These are phyloP conservation scores for Gastrolobium villosum DNA, from an alignment of 306 rosid genomes.

Conservation along the genomic window DNA sequence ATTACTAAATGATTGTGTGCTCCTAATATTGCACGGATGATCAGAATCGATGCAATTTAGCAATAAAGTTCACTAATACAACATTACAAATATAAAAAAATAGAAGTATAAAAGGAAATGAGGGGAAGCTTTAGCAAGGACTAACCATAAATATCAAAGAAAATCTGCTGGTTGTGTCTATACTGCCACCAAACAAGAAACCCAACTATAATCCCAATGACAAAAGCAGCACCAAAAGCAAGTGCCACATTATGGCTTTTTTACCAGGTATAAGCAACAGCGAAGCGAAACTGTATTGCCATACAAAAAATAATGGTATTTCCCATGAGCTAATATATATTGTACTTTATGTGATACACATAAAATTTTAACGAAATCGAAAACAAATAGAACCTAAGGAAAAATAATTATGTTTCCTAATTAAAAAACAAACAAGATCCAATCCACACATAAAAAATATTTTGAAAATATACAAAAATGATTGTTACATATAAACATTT, in stretches of 20 bases:
- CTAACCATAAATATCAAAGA: slow-evolving; percentile 95
- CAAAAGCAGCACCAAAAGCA: slow-evolving; percentile 81
- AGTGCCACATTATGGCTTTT: slow-evolving; percentile 77
- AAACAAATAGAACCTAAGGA: no score
- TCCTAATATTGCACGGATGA: background rate
- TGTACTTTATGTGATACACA: no score
- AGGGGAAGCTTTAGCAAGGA: slow-evolving; percentile 19
- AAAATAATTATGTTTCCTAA: no score
- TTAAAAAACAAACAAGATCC: no score
- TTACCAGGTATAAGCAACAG: no score
- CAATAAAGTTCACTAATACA: background rate
- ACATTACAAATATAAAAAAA: background rate
- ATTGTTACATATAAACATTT: no score
- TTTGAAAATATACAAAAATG: no score
- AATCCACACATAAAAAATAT: no score
- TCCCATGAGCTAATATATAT: no score
- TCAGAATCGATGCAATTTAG: background rate
- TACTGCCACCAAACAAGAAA: slow-evolving; percentile 90
- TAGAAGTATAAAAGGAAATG: slow-evolving; percentile 18
- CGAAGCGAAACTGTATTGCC: no score
- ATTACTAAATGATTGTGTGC: background rate
- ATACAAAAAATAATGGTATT: no score
- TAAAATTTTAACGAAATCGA: no score
- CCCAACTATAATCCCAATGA: slow-evolving; percentile 64
- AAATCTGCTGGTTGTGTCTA: slow-evolving; percentile 91